Evolutionary conservation across 2,329 filamentous ascomycete genomes (phyloP).

Genomic region (Tolypocladium amazonense): DNA sequence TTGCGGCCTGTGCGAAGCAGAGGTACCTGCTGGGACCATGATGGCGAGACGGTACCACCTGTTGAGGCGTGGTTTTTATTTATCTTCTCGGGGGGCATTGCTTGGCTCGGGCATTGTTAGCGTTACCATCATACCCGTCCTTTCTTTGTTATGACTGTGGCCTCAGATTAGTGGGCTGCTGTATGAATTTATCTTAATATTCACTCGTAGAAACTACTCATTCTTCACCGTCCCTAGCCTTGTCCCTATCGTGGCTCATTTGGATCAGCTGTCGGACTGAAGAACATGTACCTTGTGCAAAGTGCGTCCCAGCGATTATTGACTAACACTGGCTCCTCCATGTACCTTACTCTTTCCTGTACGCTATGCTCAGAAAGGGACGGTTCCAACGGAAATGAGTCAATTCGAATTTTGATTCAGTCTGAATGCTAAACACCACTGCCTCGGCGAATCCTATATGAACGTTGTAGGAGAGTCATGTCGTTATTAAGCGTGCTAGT

Average conservation of each 20-base stretch:
- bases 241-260: neutral
- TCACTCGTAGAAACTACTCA: neutral
- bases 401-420: too few species aligned
- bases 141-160: constrained; percentile 7
- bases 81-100: constrained; percentile 12
- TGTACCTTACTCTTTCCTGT: too few species aligned
- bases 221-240: neutral
- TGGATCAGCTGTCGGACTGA: too few species aligned
- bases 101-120: constrained; percentile 18
- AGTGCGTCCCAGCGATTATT: too few species aligned
- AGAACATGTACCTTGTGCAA: too few species aligned
- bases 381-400: too few species aligned
- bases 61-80: constrained; percentile 6
- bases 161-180: too few species aligned
- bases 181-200: neutral
- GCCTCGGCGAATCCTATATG: neutral
- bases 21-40: constrained; percentile 4
- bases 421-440: too few species aligned
- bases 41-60: constrained; percentile 9
- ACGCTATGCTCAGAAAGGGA: too few species aligned
- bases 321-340: too few species aligned
- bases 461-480: neutral
- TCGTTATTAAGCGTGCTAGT: neutral
- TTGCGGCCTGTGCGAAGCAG: neutral
- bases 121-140: constrained; percentile 24